Percentiles rank a stretch among this genome's conserved stretches.
Evolutionary conservation across 2,329 filamentous ascomycete species (phyloP).

Genomic region (Penicillium sp.): DNA sequence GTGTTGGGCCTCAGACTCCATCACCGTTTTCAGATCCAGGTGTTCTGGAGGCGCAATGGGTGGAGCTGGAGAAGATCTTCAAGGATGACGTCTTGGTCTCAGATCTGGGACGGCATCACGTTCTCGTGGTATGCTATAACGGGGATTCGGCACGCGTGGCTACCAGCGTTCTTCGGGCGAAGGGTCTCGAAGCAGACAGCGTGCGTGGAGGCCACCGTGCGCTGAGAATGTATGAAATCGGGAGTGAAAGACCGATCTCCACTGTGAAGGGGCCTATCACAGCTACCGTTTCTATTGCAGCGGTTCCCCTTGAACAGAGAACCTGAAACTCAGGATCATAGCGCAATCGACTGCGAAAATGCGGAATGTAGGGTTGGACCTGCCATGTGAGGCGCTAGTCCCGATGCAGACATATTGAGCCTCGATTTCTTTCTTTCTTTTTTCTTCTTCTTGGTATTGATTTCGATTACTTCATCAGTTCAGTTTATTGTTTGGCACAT

Average conservation of each 20-base stretch:
- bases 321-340: neutral
- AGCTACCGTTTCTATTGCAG: constrained; percentile 20
- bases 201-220: constrained; percentile 46
- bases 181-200: constrained; percentile 50
- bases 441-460: neutral
- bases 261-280: constrained; percentile 10
- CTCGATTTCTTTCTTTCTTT: neutral
- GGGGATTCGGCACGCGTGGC: constrained; percentile 57
- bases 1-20: constrained; percentile 32
- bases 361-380: constrained; percentile 20
- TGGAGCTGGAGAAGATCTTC: constrained; percentile 49
- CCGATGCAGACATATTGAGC: constrained; percentile 8
- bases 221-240: constrained; percentile 29
- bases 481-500: neutral
- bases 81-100: constrained; percentile 21
- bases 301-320: constrained; percentile 20
- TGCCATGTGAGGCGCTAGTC: constrained; percentile 18
- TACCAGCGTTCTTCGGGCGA: constrained; percentile 54
- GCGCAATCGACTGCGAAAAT: neutral
- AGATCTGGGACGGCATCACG: constrained; percentile 32
- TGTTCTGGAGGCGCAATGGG: constrained; percentile 51
- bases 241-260: constrained; percentile 14
- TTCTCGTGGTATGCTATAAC: constrained; percentile 55
- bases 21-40: constrained; percentile 51
- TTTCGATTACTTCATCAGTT: constrained; percentile 1